Evolutionary conservation across 1,139 yeast species (phyloP).

Genomic region (Yamadazyma taylorii): DNA sequence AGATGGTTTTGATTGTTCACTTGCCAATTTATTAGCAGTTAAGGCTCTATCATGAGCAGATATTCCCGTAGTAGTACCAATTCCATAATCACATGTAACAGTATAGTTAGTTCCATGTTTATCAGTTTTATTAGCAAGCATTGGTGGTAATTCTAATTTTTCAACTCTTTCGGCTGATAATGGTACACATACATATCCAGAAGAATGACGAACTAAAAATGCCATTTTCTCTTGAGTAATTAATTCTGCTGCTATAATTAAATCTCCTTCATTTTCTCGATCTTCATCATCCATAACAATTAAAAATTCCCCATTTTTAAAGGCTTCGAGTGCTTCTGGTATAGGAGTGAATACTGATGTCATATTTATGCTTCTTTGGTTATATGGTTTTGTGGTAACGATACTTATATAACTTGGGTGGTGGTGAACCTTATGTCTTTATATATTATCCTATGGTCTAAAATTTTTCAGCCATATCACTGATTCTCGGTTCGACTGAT

Average conservation of each 20-base stretch:
- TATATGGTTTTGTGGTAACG: too few relatives aligned
- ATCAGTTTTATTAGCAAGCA: conserved; percentile 68
- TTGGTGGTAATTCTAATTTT: conserved; percentile 71
- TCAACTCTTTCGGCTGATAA: conserved; percentile 78
- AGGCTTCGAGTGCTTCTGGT: conserved; percentile 76
- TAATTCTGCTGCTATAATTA: conserved; percentile 85
- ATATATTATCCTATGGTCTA: not conserved
- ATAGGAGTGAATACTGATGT: conserved; percentile 49
- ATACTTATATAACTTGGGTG: too few relatives aligned
- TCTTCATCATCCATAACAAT: conserved; percentile 95
- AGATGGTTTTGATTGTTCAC: conserved; percentile 50
- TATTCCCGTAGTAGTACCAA: conserved; percentile 96
- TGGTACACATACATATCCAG: conserved; percentile 95
- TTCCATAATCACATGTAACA: conserved; percentile 78
- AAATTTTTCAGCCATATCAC: not conserved
- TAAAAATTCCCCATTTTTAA: conserved; percentile 82
- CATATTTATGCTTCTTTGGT: too few relatives aligned
- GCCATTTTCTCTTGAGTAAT: conserved; percentile 90
- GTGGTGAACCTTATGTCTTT: too few relatives aligned
- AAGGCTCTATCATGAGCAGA: conserved; percentile 92
- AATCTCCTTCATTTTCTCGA: conserved; percentile 97
- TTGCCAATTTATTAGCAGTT: conserved; percentile 74
- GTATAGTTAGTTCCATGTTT: conserved; percentile 98
- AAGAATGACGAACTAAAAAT: conserved; percentile 81
- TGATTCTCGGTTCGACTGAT: conserved; percentile 4